Conservation (phyloP, 768 basidiomycete species). For the Chlorophyllum brunneum region DNA sequence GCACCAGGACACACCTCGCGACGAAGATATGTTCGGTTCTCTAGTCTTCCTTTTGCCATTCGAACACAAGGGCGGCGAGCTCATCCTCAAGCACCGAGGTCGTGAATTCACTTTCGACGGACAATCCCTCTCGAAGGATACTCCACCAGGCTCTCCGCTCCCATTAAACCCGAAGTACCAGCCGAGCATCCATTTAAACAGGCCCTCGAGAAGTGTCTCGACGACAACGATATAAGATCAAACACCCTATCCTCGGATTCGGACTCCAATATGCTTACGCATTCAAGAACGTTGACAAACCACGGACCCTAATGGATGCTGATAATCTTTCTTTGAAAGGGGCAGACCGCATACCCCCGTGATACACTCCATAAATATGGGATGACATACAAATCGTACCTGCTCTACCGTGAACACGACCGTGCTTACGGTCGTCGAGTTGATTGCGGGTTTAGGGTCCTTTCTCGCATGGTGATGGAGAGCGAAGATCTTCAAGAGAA, state of each 20-base stretch:
- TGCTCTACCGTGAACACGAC: no score
- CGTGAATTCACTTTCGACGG: slow-evolving; percentile 29
- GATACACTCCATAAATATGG: no score
- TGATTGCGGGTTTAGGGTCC: no score
- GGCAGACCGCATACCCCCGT: no score
- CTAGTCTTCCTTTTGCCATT: slow-evolving; percentile 47
- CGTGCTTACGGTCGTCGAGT: no score
- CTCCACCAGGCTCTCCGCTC: slow-evolving; percentile 1
- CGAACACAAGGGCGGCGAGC: slow-evolving; percentile 39
- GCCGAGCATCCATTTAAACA: slow-evolving; percentile 7
- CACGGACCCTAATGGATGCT: no score
- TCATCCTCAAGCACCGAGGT: slow-evolving; percentile 35
- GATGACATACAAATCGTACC: no score
- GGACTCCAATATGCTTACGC: slow-evolving; percentile 14
- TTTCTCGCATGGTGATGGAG: no score
- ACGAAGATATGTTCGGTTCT: slow-evolving; percentile 44
- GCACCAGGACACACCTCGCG: slow-evolving; percentile 46
- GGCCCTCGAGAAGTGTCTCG: not conserved
- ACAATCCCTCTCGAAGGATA: slow-evolving; percentile 14
- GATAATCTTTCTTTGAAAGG: no score
- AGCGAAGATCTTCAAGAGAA: no score
- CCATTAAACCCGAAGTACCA: not conserved
- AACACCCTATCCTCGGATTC: slow-evolving; percentile 16
- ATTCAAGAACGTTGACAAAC: no score
- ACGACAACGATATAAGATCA: slow-evolving; percentile 5